Base-by-base conservation (phyloP, 805 yeast genomes). In the Pichia insulana region DNA sequence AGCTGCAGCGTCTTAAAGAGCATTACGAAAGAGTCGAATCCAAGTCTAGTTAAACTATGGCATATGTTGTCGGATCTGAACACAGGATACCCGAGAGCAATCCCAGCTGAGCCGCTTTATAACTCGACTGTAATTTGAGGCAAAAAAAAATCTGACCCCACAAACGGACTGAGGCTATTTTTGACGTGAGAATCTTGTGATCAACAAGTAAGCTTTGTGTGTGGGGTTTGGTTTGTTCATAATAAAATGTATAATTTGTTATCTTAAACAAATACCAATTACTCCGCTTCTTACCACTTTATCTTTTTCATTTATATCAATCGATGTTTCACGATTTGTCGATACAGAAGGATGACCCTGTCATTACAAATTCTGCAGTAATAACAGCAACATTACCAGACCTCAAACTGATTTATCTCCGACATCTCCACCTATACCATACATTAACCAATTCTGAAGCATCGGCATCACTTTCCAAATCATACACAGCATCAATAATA, bases 1-100 rank as follows among this genome's bases (percentile, higher is more conserved):
- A 80, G 48, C 57, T 83, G 36, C 65, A 57, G 67, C 38, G 42
- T 26, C 36, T 31, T 11, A 18, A 35, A 15, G 26, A 27, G n/a
- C 76, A 34, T 59, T 67, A n/a, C 68, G 69, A 47, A 67, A 78
- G 48, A 59, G 36, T 5, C 30, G n/a, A 31, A n/a, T 25, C 22
- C 4, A 15, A 26, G 20, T 6, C 19, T 30, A 27, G n/a, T n/a
- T n/a, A n/a, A n/a, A n/a, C n/a, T n/a, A n/a, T 20, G 27, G 36
- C 22, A 2, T 25, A 34, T 1, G 30, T 13, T 32, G 18, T 18
- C 17, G 33, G 33, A n/a, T 6, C 17, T 30, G 33, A n/a, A n/a
- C 15, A 16, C 33, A 9, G 33, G 33, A 30, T 16, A 16, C 7
- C 33, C 33, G 17, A 7, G 17, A 30, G 33, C 15, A 6, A 7